These are phyloP conservation scores for Bretschneidera sinensis DNA, from an alignment of 345 rosid species.

Conservation along the genomic window DNA sequence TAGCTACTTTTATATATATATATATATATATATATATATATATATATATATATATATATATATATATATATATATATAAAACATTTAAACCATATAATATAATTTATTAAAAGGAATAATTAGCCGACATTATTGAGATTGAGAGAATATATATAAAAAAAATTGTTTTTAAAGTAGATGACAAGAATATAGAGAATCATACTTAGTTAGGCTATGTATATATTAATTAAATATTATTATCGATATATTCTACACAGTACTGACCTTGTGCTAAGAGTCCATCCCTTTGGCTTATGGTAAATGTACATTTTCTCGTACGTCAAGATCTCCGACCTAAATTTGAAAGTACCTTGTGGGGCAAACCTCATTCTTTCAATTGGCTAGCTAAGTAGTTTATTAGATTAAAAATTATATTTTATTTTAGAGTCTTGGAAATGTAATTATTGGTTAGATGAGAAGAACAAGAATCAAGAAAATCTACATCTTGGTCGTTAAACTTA, in stretches of 20 bases:
- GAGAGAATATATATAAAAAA: not conserved
- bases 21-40: no score
- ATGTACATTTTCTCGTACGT: conserved; percentile 9
- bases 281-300: conserved; percentile 23
- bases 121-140: not conserved
- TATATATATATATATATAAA: not conserved
- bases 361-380: conserved; percentile 7
- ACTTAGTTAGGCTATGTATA: conserved; percentile 13
- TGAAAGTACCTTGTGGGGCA: not conserved
- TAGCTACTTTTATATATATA: no score
- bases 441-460: conserved; percentile 15
- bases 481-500: conserved; percentile 21
- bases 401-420: not conserved
- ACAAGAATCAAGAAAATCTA: conserved; percentile 14
- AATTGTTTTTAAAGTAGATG: not conserved
- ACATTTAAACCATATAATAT: not conserved
- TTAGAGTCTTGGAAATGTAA: conserved; percentile 26
- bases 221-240: no score
- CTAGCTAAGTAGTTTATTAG: no score
- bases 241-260: conserved; percentile 17
- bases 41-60: no score
- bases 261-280: conserved; percentile 24
- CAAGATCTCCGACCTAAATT: conserved; percentile 13
- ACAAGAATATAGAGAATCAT: conserved; percentile 5
- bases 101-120: conserved; percentile 5